Conservation (phyloP, 2,329 filamentous ascomycete species). For the Monosporascus sp. region DNA sequence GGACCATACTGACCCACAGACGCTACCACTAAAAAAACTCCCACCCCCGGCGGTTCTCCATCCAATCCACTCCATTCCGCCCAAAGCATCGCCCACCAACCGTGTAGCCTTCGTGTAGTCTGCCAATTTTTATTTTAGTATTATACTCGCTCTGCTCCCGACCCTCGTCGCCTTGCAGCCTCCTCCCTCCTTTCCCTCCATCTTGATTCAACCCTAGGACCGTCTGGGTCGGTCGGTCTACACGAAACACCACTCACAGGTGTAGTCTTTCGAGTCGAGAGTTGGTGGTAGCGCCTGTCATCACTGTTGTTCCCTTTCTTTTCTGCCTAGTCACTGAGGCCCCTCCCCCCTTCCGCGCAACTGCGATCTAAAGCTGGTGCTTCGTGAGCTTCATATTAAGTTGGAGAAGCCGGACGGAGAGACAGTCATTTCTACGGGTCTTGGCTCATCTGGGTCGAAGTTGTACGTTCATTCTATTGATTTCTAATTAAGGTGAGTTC, state of each 20-base stretch:
- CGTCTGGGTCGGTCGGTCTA: not conserved
- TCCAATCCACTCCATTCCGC: not conserved
- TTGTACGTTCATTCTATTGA: not conserved
- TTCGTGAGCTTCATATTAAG: too few species aligned
- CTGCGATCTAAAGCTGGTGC: too few species aligned
- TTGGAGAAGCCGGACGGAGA: too few species aligned
- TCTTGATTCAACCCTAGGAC: slow-evolving; percentile 1
- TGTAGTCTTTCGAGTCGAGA: slow-evolving; percentile 7
- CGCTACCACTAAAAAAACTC: not conserved
- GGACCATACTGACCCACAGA: not conserved
- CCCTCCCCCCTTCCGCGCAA: not conserved
- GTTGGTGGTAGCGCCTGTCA: slow-evolving; percentile 10
- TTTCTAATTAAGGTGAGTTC: not conserved
- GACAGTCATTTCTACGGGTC: too few species aligned
- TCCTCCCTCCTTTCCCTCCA: slow-evolving; percentile 9
- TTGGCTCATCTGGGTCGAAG: too few species aligned
- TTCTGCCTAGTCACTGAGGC: not conserved
- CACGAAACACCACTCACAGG: slow-evolving; percentile 2
- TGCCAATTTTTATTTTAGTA: not conserved
- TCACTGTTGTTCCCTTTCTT: slow-evolving; percentile 2
- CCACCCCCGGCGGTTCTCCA: not conserved
- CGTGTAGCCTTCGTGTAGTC: not conserved
- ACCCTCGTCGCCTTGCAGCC: slow-evolving; percentile 10
- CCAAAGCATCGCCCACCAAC: not conserved
- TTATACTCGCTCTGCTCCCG: slow-evolving; percentile 3